Evolutionary conservation across 2,329 filamentous ascomycete genomes (phyloP).

Genomic region (Claviceps fusiformis): DNA sequence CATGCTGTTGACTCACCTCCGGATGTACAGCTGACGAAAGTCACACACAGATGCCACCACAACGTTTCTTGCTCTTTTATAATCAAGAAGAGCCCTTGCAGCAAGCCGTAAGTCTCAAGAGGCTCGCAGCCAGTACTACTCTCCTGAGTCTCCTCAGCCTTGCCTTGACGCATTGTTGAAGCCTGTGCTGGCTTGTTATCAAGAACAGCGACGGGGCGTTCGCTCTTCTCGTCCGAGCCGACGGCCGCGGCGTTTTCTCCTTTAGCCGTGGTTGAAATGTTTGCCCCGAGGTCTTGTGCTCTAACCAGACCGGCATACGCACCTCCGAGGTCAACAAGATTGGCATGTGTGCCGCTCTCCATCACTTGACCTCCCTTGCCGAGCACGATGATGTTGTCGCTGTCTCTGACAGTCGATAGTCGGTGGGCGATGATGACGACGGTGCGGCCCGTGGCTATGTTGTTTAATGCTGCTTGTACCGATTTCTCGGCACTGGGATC

Average conservation of each 20-base stretch:
- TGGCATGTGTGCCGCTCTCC: conserved; percentile 49
- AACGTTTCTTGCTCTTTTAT: conserved; percentile 17
- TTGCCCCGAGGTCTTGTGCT: conserved; percentile 24
- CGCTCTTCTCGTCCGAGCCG: conserved; percentile 7
- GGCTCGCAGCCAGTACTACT: neutral
- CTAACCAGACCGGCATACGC: conserved; percentile 39
- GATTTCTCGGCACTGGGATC: conserved; percentile 32
- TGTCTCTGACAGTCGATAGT: conserved; percentile 43
- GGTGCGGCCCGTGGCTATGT: conserved; percentile 41
- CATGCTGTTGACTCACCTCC: conserved; percentile 13
- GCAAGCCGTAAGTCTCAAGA: conserved; percentile 11
- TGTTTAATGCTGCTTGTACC: conserved; percentile 43
- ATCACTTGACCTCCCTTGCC: conserved; percentile 39
- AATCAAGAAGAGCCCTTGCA: conserved; percentile 17
- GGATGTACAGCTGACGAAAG: conserved; percentile 11
- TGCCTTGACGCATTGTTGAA: neutral
- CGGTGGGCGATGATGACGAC: conserved; percentile 54
- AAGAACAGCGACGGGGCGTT: neutral
- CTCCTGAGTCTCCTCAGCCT: neutral
- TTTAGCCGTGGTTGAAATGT: neutral
- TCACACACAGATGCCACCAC: conserved; percentile 12
- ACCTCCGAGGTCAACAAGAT: conserved; percentile 33
- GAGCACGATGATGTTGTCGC: conserved; percentile 54
- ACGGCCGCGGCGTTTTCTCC: conserved; percentile 1
- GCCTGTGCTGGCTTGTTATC: conserved; percentile 8